Percentiles rank a stretch among this genome's conserved stretches.
Conservation (phyloP, 176 grass and related monocot genomes). For the Zea luxurians region DNA sequence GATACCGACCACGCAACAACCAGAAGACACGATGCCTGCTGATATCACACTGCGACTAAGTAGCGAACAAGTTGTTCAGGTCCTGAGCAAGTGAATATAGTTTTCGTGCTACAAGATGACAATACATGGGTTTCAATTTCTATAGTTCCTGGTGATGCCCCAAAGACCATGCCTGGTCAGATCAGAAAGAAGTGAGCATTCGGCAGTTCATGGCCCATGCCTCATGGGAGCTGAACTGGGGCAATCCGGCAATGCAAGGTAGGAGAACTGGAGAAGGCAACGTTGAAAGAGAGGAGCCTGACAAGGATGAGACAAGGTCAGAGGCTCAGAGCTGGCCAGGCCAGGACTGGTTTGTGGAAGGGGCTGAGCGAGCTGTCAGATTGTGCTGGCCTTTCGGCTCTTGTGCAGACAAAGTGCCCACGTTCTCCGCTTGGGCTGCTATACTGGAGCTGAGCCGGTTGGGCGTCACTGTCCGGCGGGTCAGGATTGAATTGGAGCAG, state of each 20-base stretch:
- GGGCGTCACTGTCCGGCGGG: conserved; percentile 32
- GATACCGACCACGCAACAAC: conserved; percentile 11
- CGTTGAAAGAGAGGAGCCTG: conserved; percentile 17
- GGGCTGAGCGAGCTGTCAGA: conserved; percentile 13
- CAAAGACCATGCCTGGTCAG: background rate
- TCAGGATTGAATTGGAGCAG: background rate
- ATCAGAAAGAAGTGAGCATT: background rate
- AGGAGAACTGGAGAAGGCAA: too few species aligned
- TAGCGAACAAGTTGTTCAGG: conserved; percentile 7
- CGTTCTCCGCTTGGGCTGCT: conserved; percentile 12
- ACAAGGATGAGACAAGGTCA: conserved; percentile 19
- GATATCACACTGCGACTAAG: background rate
- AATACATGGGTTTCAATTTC: conserved; percentile 1
- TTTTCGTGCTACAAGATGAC: background rate
- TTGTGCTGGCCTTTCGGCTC: conserved; percentile 33
- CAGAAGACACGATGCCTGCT: background rate
- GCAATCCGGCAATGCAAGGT: too few species aligned
- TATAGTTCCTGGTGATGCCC: background rate
- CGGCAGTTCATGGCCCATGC: background rate
- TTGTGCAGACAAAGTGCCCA: conserved; percentile 43
- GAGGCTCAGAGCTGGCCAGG: background rate
- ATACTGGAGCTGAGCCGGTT: conserved; percentile 22
- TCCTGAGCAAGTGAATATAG: background rate
- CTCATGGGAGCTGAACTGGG: too few species aligned
- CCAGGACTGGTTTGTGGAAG: conserved; percentile 21